Conservation (phyloP, 768 basidiomycete species). For the Trametes maxima region DNA sequence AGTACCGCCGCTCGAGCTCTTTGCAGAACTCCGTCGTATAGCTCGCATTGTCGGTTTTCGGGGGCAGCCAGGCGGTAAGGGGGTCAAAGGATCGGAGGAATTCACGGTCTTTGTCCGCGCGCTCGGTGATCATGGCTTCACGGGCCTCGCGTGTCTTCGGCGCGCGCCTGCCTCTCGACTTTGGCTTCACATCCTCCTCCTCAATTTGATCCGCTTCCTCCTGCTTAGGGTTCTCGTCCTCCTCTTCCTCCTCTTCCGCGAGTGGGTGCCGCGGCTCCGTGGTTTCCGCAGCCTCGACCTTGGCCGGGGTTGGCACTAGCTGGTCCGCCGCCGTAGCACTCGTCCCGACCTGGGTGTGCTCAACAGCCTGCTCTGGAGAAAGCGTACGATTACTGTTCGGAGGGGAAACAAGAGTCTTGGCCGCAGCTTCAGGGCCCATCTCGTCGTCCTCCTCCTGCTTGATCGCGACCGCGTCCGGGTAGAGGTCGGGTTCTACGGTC, state of each 20-base stretch:
- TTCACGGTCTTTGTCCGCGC: constrained; percentile 43
- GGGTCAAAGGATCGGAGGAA: constrained; percentile 80
- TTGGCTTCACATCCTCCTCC: constrained; percentile 33
- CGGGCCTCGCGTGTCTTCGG: constrained; percentile 42
- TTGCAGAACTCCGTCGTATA: constrained; percentile 89
- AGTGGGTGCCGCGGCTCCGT: constrained; percentile 1
- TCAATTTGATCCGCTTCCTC: constrained; percentile 24
- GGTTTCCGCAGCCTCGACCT: neutral
- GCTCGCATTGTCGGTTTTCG: constrained; percentile 68
- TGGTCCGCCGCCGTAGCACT: neutral
- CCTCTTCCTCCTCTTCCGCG: constrained; percentile 20
- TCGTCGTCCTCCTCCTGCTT: constrained; percentile 53
- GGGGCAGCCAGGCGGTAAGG: constrained; percentile 76
- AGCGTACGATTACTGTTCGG: constrained; percentile 44
- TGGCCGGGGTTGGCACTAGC: too few relatives aligned
- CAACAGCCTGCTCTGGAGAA: constrained; percentile 23
- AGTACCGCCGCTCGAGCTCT: constrained; percentile 85
- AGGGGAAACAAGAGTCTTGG: constrained; percentile 36
- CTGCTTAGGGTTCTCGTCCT: constrained; percentile 17
- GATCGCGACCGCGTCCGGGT: constrained; percentile 32
- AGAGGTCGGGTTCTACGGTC: constrained; percentile 46
- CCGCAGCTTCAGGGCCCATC: constrained; percentile 26
- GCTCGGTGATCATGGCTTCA: constrained; percentile 52
- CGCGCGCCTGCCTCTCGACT: constrained; percentile 48
- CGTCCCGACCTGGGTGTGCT: neutral